Conservation (phyloP, 495 filamentous ascomycete species). For the Aspergillus baeticus region DNA sequence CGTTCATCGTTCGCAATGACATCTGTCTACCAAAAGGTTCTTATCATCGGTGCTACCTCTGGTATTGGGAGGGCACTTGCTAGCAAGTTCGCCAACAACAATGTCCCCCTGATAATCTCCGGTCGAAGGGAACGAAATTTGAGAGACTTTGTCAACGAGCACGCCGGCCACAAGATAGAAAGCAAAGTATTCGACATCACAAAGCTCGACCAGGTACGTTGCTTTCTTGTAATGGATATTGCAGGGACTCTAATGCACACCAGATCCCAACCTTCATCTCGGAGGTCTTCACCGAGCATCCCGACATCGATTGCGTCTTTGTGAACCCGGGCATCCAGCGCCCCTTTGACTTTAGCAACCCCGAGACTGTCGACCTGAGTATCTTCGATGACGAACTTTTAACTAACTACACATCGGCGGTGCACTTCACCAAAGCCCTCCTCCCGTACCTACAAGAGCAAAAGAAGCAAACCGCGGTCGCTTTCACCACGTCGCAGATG, state of each 20-base stretch:
- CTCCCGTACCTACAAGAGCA: constrained; percentile 60
- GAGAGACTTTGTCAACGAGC: constrained; percentile 57
- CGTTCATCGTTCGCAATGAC: constrained; percentile 13
- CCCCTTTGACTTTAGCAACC: constrained; percentile 60
- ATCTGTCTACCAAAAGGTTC: constrained; percentile 60
- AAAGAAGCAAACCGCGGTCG: constrained; percentile 28
- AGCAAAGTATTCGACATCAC: constrained; percentile 63
- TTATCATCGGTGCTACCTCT: constrained; percentile 69
- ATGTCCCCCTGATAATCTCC: constrained; percentile 58
- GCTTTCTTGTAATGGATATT: not conserved
- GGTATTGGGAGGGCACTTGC: constrained; percentile 70
- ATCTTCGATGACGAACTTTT: constrained; percentile 55
- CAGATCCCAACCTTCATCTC: constrained; percentile 29
- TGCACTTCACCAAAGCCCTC: constrained; percentile 62
- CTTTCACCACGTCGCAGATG: constrained; percentile 45
- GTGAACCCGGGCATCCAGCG: constrained; percentile 49
- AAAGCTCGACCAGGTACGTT: constrained; percentile 53
- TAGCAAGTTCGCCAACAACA: constrained; percentile 58
- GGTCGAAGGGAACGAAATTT: constrained; percentile 67
- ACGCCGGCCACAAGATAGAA: constrained; percentile 54
- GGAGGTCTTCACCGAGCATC: constrained; percentile 52
- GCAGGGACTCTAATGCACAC: not conserved
- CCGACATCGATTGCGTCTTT: constrained; percentile 47
- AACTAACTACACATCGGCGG: constrained; percentile 66
- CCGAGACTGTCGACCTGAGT: constrained; percentile 55